These are phyloP conservation scores for Tetrapisispora nanseiensis DNA, from an alignment of 805 yeast genomes.

Conservation along the genomic window DNA sequence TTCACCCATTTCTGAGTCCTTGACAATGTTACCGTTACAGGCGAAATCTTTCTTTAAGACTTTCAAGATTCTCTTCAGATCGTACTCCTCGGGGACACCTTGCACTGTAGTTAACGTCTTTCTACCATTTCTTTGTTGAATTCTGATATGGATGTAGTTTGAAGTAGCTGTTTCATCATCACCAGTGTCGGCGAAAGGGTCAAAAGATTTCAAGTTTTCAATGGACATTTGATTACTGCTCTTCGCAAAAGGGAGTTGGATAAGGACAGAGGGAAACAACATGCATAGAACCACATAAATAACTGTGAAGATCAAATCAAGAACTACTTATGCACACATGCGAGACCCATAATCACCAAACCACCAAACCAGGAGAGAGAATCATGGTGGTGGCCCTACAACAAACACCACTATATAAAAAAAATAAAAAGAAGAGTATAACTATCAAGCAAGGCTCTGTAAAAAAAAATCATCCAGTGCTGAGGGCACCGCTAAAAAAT, in stretches of 20 bases:
- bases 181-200: conserved; percentile 99
- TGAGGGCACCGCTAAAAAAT: no score
- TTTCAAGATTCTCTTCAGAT: conserved; percentile 83
- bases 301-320: no score
- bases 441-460: no score
- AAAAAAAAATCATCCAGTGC: no score
- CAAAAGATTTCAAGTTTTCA: conserved; percentile 81
- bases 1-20: conserved; percentile 92
- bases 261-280: no score
- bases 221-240: conserved; percentile 49
- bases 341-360: no score
- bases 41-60: conserved; percentile 97
- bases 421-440: no score
- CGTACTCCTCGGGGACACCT: conserved; percentile 93
- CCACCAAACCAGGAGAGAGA: no score
- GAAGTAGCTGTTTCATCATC: conserved; percentile 96
- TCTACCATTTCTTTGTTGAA: conserved; percentile 99
- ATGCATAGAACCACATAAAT: no score
- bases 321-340: no score
- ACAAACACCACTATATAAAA: no score
- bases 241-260: background rate
- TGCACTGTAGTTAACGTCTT: conserved; percentile 97
- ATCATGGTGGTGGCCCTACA: no score
- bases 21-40: conserved; percentile 96
- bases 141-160: conserved; percentile 94